Percentiles rank a stretch among this genome's conserved stretches.
Conservation (phyloP, 768 basidiomycete genomes). For the Terana coerulea region DNA sequence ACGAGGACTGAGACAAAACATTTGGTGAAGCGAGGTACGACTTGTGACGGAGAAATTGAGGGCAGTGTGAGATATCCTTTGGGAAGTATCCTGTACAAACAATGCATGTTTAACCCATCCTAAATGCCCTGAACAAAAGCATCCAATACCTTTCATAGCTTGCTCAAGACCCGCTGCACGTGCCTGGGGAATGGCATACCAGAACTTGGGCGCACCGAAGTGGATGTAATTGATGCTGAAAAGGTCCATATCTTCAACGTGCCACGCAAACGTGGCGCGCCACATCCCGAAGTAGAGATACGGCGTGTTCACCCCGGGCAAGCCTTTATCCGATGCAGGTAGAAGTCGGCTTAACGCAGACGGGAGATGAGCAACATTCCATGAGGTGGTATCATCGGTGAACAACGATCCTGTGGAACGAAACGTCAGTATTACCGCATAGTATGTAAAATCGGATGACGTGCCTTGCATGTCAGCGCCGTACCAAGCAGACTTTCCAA, state of each 20-base stretch:
- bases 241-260: slow-evolving; percentile 99
- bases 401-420: slow-evolving; percentile 52
- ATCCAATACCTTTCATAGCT: slow-evolving; percentile 83
- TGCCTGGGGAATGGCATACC: slow-evolving; percentile 94
- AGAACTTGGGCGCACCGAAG: slow-evolving; percentile 95
- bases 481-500: slow-evolving; percentile 94
- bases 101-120: no score
- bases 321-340: slow-evolving; percentile 57
- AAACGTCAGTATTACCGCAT: not conserved
- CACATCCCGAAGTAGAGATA: slow-evolving; percentile 99
- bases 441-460: slow-evolving; percentile 20
- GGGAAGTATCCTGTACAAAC: slow-evolving; percentile 79
- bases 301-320: slow-evolving; percentile 96
- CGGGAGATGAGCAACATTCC: slow-evolving; percentile 94
- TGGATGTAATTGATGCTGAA: slow-evolving; percentile 99
- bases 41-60: slow-evolving; percentile 96
- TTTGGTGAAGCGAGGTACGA: slow-evolving; percentile 91
- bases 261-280: slow-evolving; percentile 98
- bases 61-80: slow-evolving; percentile 76
- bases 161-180: slow-evolving; percentile 81
- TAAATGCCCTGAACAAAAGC: no score
- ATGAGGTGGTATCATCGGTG: slow-evolving; percentile 72
- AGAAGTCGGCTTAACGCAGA: slow-evolving; percentile 82
- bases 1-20: slow-evolving; percentile 73
- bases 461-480: slow-evolving; percentile 92